A percentile compares a stretch with the other conserved stretches of the same genome.
Conservation (phyloP, 306 rosid species). For the Begonia loranthoides region DNA sequence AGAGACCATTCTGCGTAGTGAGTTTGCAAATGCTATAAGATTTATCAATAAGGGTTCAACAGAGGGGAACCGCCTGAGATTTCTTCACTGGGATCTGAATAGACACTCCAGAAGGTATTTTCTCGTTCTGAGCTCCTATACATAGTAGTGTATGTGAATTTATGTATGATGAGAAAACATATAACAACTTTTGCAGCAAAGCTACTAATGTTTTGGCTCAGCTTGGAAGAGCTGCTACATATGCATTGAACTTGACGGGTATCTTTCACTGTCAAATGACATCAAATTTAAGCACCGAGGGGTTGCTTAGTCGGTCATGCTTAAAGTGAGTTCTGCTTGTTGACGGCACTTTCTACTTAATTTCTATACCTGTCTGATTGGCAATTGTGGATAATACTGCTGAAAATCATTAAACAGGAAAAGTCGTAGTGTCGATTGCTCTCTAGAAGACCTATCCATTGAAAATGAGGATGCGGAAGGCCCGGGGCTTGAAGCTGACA, state of each 20-base stretch:
- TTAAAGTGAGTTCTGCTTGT: constrained; percentile 38
- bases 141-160: constrained; percentile 1
- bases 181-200: constrained; percentile 44
- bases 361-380: not conserved
- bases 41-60: constrained; percentile 42
- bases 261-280: constrained; percentile 61
- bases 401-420: constrained; percentile 33
- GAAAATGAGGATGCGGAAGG: constrained; percentile 25
- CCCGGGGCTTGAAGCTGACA: constrained; percentile 23
- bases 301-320: constrained; percentile 12
- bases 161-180: constrained; percentile 15
- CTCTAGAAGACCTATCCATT: constrained; percentile 26
- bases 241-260: constrained; percentile 58
- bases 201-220: constrained; percentile 62
- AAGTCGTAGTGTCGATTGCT: constrained; percentile 18
- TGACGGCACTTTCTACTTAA: not conserved
- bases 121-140: constrained; percentile 7
- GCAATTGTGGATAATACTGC: not conserved
- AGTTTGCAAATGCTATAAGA: constrained; percentile 76
- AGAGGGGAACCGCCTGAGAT: constrained; percentile 45
- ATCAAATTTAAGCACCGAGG: constrained; percentile 24
- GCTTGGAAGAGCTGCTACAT: constrained; percentile 57
- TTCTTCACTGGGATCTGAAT: constrained; percentile 87
- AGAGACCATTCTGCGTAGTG: constrained; percentile 72
- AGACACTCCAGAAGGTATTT: constrained; percentile 66